phyloP scores from a whole-genome alignment of 345 rosid species.

The Camelina laxa region DNA sequence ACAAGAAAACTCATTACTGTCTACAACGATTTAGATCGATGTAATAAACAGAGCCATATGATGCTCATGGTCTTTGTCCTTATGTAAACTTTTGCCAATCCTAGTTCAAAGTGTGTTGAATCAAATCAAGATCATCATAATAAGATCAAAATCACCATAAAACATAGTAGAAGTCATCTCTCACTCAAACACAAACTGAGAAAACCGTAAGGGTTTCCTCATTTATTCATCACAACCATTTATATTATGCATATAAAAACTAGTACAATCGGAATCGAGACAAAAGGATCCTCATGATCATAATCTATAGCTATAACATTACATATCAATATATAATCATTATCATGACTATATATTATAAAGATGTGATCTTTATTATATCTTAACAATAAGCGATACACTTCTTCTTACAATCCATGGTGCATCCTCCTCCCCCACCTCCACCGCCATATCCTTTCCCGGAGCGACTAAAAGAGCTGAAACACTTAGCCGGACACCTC shows the following conservation, averaged over 20 bases:
- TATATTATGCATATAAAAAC: slow-evolving; percentile 24
- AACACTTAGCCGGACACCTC: slow-evolving; percentile 94
- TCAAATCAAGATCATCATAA: slow-evolving; percentile 4
- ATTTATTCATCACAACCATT: slow-evolving; percentile 37
- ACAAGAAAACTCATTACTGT: not conserved
- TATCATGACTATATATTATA: slow-evolving; percentile 27
- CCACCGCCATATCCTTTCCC: slow-evolving; percentile 95
- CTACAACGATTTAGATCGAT: not conserved
- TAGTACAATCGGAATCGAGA: slow-evolving; percentile 20
- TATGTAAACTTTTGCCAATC: not conserved
- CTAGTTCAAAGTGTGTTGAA: not conserved
- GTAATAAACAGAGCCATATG: slow-evolving; percentile 4
- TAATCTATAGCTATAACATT: slow-evolving; percentile 26
- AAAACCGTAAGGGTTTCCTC: slow-evolving; percentile 32
- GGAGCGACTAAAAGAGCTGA: slow-evolving; percentile 78
- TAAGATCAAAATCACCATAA: not conserved
- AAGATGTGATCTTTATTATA: not conserved
- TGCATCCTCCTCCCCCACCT: slow-evolving; percentile 97
- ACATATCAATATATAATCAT: slow-evolving; percentile 34
- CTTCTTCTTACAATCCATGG: slow-evolving; percentile 93
- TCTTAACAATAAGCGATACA: slow-evolving; percentile 81
- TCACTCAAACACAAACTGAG: slow-evolving; percentile 12
- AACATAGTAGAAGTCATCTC: not conserved
- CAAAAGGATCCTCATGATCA: slow-evolving; percentile 37
- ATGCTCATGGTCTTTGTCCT: not conserved